phyloP scores from a whole-genome alignment of 1,139 yeast genomes.

The Yamadazyma blattariae region DNA sequence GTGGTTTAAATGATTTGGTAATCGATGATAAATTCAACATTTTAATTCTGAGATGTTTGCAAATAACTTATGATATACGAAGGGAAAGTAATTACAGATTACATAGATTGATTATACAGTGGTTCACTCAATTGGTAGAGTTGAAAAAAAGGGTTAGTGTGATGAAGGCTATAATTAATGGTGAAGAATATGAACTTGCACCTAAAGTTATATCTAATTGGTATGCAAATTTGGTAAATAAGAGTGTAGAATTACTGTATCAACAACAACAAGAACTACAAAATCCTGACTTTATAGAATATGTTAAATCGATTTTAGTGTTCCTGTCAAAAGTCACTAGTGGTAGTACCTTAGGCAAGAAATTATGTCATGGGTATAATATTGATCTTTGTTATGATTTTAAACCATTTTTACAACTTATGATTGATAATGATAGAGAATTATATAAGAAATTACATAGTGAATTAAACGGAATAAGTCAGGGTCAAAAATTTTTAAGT shows the following conservation, averaged over 20 bases:
- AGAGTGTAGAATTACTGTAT: constrained; percentile 9
- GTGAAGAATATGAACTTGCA: background rate
- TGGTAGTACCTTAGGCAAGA: too few relatives aligned
- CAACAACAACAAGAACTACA: background rate
- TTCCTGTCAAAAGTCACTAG: background rate
- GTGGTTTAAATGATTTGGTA: background rate
- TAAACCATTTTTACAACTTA: background rate
- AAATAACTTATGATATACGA: constrained; percentile 10
- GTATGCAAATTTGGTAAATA: constrained; percentile 6
- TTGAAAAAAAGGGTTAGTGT: background rate
- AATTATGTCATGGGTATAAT: background rate
- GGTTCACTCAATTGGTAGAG: constrained; percentile 2
- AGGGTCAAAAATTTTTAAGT: background rate
- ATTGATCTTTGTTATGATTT: constrained; percentile 2
- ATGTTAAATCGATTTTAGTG: constrained; percentile 7
- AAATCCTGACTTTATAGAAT: constrained; percentile 7
- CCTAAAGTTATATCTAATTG: constrained; percentile 10
- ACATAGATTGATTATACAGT: constrained; percentile 8
- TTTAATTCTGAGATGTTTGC: constrained; percentile 10
- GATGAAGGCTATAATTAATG: background rate
- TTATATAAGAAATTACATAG: constrained; percentile 1
- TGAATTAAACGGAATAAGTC: too few relatives aligned
- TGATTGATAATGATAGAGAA: background rate
- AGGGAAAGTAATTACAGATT: constrained; percentile 9
- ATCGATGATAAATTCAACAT: constrained; percentile 1